phyloP scores from a whole-genome alignment of 1,284 basidiomycete genomes.

The Crepidotus sp. region DNA sequence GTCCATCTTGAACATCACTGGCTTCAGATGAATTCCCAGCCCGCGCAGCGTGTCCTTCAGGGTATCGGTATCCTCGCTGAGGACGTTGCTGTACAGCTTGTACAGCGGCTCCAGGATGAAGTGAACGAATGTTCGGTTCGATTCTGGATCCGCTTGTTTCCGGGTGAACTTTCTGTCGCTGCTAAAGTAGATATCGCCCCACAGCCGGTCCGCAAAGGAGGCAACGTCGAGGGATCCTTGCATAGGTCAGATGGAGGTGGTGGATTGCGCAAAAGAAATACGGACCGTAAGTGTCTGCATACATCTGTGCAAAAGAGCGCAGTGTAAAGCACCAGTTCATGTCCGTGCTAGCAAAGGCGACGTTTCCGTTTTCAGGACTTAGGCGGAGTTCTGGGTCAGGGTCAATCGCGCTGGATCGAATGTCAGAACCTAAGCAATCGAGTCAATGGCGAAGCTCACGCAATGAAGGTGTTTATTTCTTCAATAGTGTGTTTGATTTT shows the following conservation, averaged over 20 bases:
- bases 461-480: slow-evolving; percentile 94
- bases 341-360: slow-evolving; percentile 94
- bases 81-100: slow-evolving; percentile 92
- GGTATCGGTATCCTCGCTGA: slow-evolving; percentile 84
- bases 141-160: slow-evolving; percentile 75
- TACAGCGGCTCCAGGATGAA: slow-evolving; percentile 96
- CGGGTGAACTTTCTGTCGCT: slow-evolving; percentile 83
- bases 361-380: slow-evolving; percentile 93
- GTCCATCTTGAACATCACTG: slow-evolving; percentile 97
- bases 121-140: slow-evolving; percentile 85
- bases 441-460: slow-evolving; percentile 36
- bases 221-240: slow-evolving; percentile 55
- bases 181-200: slow-evolving; percentile 98
- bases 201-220: slow-evolving; percentile 79
- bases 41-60: slow-evolving; percentile 75
- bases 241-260: background rate
- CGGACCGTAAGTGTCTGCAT: slow-evolving; percentile 83
- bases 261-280: slow-evolving; percentile 6
- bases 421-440: slow-evolving; percentile 6
- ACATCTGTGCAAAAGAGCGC: slow-evolving; percentile 92
- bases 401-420: slow-evolving; percentile 61
- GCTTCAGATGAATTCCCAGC: slow-evolving; percentile 84
- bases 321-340: slow-evolving; percentile 98
- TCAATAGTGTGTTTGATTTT: slow-evolving; percentile 99
- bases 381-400: slow-evolving; percentile 81